A percentile compares a stretch with the other conserved stretches of the same genome.
Evolutionary conservation across 805 yeast species (phyloP).

Genomic region (Candida pseudoglaebosa): DNA sequence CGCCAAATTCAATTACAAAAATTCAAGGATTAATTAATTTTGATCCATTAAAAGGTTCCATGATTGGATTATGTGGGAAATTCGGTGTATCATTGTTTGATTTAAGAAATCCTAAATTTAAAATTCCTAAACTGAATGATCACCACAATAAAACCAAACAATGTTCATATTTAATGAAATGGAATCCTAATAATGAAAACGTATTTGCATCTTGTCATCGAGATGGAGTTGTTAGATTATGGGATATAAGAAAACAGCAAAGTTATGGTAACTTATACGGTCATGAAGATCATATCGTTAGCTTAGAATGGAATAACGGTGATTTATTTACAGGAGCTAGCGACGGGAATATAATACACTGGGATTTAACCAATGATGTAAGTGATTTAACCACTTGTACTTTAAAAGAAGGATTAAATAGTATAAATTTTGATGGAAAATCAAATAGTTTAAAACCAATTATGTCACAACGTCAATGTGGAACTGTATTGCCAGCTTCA

Average conservation of each 20-base stretch:
- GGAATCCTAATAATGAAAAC: conserved; percentile 62
- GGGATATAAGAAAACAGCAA: conserved; percentile 69
- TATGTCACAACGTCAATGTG: conserved; percentile 49
- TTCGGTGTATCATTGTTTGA: conserved; percentile 77
- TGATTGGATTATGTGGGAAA: conserved; percentile 62
- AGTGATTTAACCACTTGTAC: conserved; percentile 31
- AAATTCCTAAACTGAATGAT: conserved; percentile 22
- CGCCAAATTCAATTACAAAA: conserved; percentile 53
- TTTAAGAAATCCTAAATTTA: conserved; percentile 47
- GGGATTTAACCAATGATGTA: conserved; percentile 47
- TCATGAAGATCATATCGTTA: conserved; percentile 50
- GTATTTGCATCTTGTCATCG: conserved; percentile 62
- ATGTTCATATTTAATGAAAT: conserved; percentile 45
- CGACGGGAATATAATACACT: conserved; percentile 66
- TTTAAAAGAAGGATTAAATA: conserved; percentile 43
- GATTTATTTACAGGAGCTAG: conserved; percentile 56
- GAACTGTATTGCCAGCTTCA: conserved; percentile 60
- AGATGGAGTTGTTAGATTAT: conserved; percentile 55
- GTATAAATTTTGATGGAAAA: conserved; percentile 33
- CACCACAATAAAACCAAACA: conserved; percentile 15
- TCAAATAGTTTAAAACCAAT: conserved; percentile 28
- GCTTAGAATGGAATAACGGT: conserved; percentile 56
- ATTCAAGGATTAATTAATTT: conserved; percentile 49
- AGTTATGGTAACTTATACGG: conserved; percentile 53
- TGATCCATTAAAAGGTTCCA: conserved; percentile 46